Conservation (phyloP, 2,329 filamentous ascomycete genomes). For the Monosporascus cannonballus region DNA sequence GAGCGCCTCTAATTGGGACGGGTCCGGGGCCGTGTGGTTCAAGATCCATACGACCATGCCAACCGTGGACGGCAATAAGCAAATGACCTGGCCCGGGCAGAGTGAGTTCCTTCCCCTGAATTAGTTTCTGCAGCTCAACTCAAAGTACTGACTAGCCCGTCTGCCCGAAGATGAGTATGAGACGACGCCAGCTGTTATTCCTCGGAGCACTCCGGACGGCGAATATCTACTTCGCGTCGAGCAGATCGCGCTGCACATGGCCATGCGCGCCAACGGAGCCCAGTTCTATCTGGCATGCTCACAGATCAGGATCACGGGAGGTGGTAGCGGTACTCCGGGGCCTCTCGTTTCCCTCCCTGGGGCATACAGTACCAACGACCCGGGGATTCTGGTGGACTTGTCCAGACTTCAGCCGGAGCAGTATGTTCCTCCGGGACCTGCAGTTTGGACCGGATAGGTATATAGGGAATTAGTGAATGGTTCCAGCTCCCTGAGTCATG, state of each 20-base stretch:
- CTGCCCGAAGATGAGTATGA: conserved; percentile 23
- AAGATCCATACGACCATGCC: conserved; percentile 34
- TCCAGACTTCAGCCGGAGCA: conserved; percentile 16
- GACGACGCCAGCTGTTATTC: conserved; percentile 29
- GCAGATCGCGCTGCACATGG: conserved; percentile 34
- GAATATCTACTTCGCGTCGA: conserved; percentile 35
- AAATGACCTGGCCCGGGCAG: conserved; percentile 34
- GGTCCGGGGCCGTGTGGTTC: conserved; percentile 32
- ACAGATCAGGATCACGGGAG: conserved; percentile 31
- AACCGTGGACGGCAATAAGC: conserved; percentile 39
- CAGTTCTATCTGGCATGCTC: conserved; percentile 34
- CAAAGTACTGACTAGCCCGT: not conserved
- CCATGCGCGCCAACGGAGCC: conserved; percentile 27
- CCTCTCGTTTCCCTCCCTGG: conserved; percentile 26
- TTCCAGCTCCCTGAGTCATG: no score
- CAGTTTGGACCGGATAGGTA: conserved; percentile 14
- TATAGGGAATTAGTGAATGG: not conserved
- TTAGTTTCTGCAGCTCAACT: not conserved
- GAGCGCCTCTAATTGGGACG: conserved; percentile 29
- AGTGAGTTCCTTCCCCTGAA: conserved; percentile 16
- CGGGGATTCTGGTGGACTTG: conserved; percentile 27
- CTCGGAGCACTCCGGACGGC: conserved; percentile 25
- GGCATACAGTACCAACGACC: conserved; percentile 27
- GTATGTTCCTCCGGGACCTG: conserved; percentile 24
- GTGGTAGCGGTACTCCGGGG: conserved; percentile 26